Base-by-base conservation (phyloP, 805 yeast species). In the Cyberlindnera subsufficiens region DNA sequence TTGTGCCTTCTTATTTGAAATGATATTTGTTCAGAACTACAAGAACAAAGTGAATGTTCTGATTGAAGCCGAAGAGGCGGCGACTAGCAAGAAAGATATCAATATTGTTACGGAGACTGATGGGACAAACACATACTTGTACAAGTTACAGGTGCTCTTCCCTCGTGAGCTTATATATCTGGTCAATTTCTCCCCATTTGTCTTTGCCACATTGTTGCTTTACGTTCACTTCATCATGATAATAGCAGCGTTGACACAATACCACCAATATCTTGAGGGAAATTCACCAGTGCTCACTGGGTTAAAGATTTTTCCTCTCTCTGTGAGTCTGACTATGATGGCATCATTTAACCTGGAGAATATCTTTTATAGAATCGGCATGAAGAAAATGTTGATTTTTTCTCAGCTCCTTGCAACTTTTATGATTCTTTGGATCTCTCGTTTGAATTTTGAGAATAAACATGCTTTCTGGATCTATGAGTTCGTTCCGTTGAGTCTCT, bases 211-310 rank as follows among this genome's bases (percentile, higher is more conserved):
- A 4, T 51, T 54, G 5, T 25, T 58, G n/a, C 29, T 46, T 15
- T 56, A 53, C 42, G 50, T 57, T 6, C 35, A 47, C 10, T 46
- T 56, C 17, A 53, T 59, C 20, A 49, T 50, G 5, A 19, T 44
- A n/a, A 43, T 60, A 37, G 50, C 55, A 4, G 38, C 46, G 3
- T 41, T 52, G 27, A 51, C 55, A 16, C 57, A 64, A 32, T 64
- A 60, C 42, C 53, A 62, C 32, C 51, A 51, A 32, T 52, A 47
- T 32, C 46, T 59, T 13, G 61, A 62, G 3, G 42, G 44, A 7
- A 49, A 64, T 37, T 46, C 64, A 6, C 56, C 69, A 0, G 42
- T 71, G 6, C 40, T 67, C 5, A 56, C 72, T 1, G 66, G 69
- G 2, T 53, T 67, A 3, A 71, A 67, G 43, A 42, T 58, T 1